Conservation (phyloP, 208 protist genomes). For the Phytomonas sp. region DNA sequence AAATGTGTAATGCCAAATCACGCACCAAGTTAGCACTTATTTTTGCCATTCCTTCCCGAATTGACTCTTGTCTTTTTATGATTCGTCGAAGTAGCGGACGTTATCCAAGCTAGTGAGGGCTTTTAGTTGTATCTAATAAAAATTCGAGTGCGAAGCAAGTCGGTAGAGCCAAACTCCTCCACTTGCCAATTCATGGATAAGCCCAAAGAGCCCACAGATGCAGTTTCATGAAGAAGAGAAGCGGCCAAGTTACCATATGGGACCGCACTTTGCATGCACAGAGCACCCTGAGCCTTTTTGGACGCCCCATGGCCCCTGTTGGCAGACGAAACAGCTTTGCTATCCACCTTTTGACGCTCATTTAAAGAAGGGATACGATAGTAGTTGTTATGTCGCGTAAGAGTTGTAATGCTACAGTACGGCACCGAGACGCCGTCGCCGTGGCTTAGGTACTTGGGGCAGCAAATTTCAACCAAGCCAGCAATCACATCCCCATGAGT, state of each 20-base stretch:
- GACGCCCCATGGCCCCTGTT: background rate
- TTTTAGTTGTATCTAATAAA: constrained; percentile 43
- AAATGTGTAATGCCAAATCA: background rate
- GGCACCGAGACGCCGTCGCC: constrained; percentile 56
- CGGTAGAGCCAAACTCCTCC: constrained; percentile 39
- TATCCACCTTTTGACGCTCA: background rate
- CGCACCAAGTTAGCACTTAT: background rate
- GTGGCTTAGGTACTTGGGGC: constrained; percentile 37
- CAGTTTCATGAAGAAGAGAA: background rate
- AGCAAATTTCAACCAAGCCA: constrained; percentile 53
- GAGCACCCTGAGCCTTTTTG: background rate
- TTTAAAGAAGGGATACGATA: constrained; percentile 36
- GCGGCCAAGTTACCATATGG: background rate
- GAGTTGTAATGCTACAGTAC: constrained; percentile 67
- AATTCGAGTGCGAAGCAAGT: constrained; percentile 54
- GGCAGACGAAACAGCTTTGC: background rate
- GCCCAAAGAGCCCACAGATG: constrained; percentile 10
- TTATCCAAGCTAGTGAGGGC: background rate
- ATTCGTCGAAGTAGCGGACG: background rate
- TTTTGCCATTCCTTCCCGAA: background rate
- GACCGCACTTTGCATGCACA: background rate
- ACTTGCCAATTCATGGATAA: constrained; percentile 31
- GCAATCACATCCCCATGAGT: constrained; percentile 74
- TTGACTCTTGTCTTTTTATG: background rate
- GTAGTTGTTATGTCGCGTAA: constrained; percentile 67